Evolutionary conservation across 1,284 basidiomycete genomes (phyloP).

Genomic region (Cystobasidium slooffiae): DNA sequence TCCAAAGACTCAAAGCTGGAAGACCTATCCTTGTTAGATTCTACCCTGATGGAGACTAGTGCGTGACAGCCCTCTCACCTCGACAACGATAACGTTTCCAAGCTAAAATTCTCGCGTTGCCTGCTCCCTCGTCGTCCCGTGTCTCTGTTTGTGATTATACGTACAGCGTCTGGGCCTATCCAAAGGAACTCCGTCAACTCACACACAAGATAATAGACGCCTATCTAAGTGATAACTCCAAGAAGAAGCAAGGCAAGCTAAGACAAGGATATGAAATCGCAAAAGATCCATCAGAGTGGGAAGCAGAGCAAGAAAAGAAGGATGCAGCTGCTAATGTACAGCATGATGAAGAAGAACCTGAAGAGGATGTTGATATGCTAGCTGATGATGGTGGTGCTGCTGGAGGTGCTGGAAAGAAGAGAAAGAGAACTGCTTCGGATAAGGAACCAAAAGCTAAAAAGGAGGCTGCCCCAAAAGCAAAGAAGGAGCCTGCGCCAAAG

Average conservation of each 20-base stretch:
- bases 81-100: background rate
- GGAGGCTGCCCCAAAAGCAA: constrained; percentile 42
- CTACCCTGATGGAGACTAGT: constrained; percentile 92
- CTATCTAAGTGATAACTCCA: constrained; percentile 71
- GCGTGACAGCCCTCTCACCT: constrained; percentile 55
- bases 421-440: constrained; percentile 59
- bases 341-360: constrained; percentile 65
- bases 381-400: constrained; percentile 66
- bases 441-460: constrained; percentile 55
- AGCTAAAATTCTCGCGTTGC: background rate
- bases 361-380: constrained; percentile 69
- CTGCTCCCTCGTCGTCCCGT: constrained; percentile 41
- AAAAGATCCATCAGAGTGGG: constrained; percentile 77
- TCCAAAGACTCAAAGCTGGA: constrained; percentile 70
- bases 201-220: constrained; percentile 79
- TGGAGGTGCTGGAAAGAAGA: constrained; percentile 64
- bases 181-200: constrained; percentile 80
- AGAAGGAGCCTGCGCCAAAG: constrained; percentile 44
- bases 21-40: constrained; percentile 76
- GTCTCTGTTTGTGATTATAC: constrained; percentile 31
- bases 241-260: constrained; percentile 73
- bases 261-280: constrained; percentile 80
- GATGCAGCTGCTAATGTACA: constrained; percentile 60
- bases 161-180: constrained; percentile 77
- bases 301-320: constrained; percentile 56